phyloP scores from a whole-genome alignment of 257 asterid genomes.

The Paulownia fortunei region DNA sequence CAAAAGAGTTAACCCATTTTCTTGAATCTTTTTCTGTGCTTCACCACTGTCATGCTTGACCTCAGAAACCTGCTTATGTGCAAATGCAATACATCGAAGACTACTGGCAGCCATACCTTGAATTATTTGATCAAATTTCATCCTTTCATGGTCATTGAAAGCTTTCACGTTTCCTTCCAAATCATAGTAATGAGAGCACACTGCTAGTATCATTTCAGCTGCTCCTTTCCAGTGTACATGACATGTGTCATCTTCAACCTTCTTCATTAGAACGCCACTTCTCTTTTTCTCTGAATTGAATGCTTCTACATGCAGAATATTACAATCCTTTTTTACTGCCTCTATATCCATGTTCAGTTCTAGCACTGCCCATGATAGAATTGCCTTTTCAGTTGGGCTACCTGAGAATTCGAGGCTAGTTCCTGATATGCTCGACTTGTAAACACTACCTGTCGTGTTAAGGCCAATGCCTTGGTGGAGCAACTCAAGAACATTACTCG shows the following conservation, averaged over 20 bases:
- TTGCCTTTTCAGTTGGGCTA: slow-evolving; percentile 89
- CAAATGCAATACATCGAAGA: slow-evolving; percentile 76
- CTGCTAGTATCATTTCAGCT: slow-evolving; percentile 70
- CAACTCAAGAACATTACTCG: slow-evolving; percentile 26
- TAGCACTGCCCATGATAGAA: slow-evolving; percentile 74
- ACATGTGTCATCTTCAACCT: slow-evolving; percentile 30
- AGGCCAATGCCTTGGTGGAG: slow-evolving; percentile 40
- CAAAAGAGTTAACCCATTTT: slow-evolving; percentile 46
- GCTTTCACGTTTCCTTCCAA: slow-evolving; percentile 43
- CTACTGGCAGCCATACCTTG: slow-evolving; percentile 77
- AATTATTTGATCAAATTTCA: slow-evolving; percentile 41
- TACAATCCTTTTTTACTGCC: slow-evolving; percentile 33
- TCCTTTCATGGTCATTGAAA: slow-evolving; percentile 35
- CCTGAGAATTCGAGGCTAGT: slow-evolving; percentile 59
- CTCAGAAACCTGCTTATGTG: slow-evolving; percentile 49
- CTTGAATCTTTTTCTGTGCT: slow-evolving; percentile 32
- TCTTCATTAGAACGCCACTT: slow-evolving; percentile 61
- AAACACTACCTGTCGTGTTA: slow-evolving; percentile 34
- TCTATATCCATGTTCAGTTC: slow-evolving; percentile 67
- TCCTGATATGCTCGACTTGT: not conserved
- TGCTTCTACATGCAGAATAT: slow-evolving; percentile 60
- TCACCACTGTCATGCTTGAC: slow-evolving; percentile 5
- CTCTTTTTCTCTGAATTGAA: slow-evolving; percentile 85
- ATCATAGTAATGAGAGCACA: slow-evolving; percentile 61
- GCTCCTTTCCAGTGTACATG: slow-evolving; percentile 88